Evolutionary conservation across 2,329 filamentous ascomycete species (phyloP).

Genomic region (Gliomastix tumulicola): DNA sequence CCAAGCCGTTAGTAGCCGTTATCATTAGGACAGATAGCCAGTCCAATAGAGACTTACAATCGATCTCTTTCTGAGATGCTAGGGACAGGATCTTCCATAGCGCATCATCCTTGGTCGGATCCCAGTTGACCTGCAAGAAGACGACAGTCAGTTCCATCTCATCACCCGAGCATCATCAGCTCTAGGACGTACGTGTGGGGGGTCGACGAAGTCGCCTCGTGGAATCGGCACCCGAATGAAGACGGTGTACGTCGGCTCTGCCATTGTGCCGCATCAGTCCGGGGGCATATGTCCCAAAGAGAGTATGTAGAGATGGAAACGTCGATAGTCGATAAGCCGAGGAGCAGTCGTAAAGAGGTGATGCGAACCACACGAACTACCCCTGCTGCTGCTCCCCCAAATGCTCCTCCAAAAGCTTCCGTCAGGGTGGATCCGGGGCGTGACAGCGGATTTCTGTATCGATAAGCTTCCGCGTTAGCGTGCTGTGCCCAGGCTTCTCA

Average conservation of each 20-base stretch:
- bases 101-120: slow-evolving; percentile 75
- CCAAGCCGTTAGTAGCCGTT: too few relatives aligned
- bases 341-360: neutral
- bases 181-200: slow-evolving; percentile 61
- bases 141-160: slow-evolving; percentile 2
- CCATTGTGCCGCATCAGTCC: too few relatives aligned
- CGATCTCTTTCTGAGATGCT: slow-evolving; percentile 73
- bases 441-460: neutral
- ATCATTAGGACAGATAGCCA: too few relatives aligned
- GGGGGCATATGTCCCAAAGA: too few relatives aligned
- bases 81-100: slow-evolving; percentile 88
- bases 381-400: neutral
- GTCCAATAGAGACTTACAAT: slow-evolving; percentile 77
- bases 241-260: slow-evolving; percentile 62
- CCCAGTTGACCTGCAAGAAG: slow-evolving; percentile 69
- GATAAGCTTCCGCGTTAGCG: slow-evolving; percentile 4
- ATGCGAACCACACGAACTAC: neutral
- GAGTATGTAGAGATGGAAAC: neutral
- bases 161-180: neutral
- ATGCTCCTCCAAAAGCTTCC: neutral
- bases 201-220: slow-evolving; percentile 82
- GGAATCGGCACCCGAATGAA: slow-evolving; percentile 87
- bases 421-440: neutral
- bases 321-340: neutral
- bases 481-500: too few relatives aligned